Conservation (phyloP, 1,284 basidiomycete genomes). For the Puccinia novopanici region DNA sequence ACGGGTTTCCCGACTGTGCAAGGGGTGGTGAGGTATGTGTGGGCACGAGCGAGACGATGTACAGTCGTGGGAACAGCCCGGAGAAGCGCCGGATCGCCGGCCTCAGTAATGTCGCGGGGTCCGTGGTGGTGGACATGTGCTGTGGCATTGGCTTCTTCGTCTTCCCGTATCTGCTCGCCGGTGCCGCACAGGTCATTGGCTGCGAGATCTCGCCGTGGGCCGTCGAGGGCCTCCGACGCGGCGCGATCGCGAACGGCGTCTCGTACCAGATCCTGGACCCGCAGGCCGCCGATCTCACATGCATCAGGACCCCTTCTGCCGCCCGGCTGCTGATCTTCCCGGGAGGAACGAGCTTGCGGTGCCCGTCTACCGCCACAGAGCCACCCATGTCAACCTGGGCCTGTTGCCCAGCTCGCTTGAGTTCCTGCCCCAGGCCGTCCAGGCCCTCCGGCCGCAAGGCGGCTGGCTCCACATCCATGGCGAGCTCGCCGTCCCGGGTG, state of each 20-base stretch:
- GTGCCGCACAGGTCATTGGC: conserved; percentile 24
- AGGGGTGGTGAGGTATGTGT: conserved; percentile 3
- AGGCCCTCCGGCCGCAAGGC: conserved; percentile 30
- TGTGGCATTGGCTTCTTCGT: conserved; percentile 45
- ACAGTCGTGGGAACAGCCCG: conserved; percentile 30
- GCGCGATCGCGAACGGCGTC: conserved; percentile 14
- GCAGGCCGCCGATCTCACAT: background rate
- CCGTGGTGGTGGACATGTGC: conserved; percentile 39
- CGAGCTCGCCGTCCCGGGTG: conserved; percentile 20
- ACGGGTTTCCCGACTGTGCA: conserved; percentile 27
- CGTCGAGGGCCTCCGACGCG: conserved; percentile 29
- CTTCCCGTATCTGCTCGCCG: conserved; percentile 31
- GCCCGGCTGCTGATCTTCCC: conserved; percentile 13
- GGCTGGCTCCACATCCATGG: conserved; percentile 48
- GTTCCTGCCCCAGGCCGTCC: conserved; percentile 37
- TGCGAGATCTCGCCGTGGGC: conserved; percentile 46
- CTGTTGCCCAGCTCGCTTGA: conserved; percentile 36
- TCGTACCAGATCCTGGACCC: background rate
- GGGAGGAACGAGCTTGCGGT: conserved; percentile 7
- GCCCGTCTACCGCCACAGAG: conserved; percentile 18
- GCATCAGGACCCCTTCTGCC: background rate
- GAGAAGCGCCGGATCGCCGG: conserved; percentile 36
- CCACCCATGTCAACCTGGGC: conserved; percentile 42
- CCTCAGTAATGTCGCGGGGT: background rate
- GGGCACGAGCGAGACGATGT: conserved; percentile 45